These are phyloP conservation scores for Centrapalus pauciflorus DNA, from an alignment of 129 eudicot species.

Conservation along the genomic window DNA sequence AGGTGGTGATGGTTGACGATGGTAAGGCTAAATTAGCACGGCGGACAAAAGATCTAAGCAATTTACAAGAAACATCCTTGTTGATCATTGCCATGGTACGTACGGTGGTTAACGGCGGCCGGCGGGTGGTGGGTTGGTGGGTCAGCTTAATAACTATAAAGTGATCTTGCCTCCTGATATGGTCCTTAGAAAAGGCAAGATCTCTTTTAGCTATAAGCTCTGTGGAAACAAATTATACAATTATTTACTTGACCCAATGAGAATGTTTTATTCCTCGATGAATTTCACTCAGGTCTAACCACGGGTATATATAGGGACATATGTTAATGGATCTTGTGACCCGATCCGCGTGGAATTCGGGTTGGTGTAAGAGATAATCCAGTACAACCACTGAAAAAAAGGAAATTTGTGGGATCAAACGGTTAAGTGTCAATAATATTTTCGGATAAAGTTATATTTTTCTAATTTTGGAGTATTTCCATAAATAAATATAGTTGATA, in stretches of 20 bases:
- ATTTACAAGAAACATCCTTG: slow-evolving; percentile 13
- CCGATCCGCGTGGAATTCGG: slow-evolving; percentile 8
- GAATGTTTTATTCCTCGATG: background rate
- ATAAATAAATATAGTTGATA: too few species aligned
- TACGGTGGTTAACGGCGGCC: background rate
- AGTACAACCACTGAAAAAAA: slow-evolving; percentile 11
- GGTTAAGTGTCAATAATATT: slow-evolving; percentile 13
- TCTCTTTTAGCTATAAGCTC: slow-evolving; percentile 20
- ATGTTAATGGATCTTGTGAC: slow-evolving; percentile 7
- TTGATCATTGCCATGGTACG: slow-evolving; percentile 20
- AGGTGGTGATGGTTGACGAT: slow-evolving; percentile 12
- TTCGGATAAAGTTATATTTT: background rate
- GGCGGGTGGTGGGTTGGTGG: slow-evolving; percentile 8
- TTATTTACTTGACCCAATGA: slow-evolving; percentile 1
- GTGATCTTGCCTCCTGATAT: slow-evolving; percentile 24
- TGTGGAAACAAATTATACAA: background rate
- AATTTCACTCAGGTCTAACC: background rate
- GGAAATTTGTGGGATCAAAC: slow-evolving; percentile 3
- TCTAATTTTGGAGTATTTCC: background rate
- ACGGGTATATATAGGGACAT: slow-evolving; percentile 18
- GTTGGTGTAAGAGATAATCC: background rate
- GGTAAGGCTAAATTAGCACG: slow-evolving; percentile 19
- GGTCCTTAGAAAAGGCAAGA: slow-evolving; percentile 26
- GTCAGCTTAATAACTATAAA: slow-evolving; percentile 18
- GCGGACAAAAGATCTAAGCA: slow-evolving; percentile 16